These are phyloP conservation scores for Geotrichum ghanense DNA, from an alignment of 805 yeast genomes.

Conservation along the genomic window DNA sequence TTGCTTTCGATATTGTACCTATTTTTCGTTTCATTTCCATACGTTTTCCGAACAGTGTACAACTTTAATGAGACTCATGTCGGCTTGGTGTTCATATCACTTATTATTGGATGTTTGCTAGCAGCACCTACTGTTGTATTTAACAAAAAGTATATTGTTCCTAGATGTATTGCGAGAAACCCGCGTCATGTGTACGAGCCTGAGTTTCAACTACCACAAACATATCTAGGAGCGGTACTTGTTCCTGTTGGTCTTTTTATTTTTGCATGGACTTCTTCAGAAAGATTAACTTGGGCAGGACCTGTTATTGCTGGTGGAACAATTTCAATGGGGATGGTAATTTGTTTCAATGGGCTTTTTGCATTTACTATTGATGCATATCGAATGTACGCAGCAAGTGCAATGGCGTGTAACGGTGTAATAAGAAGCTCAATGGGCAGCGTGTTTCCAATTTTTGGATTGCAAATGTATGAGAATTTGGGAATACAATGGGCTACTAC, in stretches of 20 bases:
- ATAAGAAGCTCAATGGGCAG: slow-evolving; percentile 65
- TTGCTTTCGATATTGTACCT: slow-evolving; percentile 39
- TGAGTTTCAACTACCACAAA: slow-evolving; percentile 30
- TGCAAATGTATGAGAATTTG: slow-evolving; percentile 67
- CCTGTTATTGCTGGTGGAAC: slow-evolving; percentile 35
- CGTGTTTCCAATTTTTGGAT: slow-evolving; percentile 74
- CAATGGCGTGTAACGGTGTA: slow-evolving; percentile 79
- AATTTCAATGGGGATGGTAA: slow-evolving; percentile 31
- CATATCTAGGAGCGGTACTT: slow-evolving; percentile 31
- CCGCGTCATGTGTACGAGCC: slow-evolving; percentile 29
- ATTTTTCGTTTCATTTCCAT: slow-evolving; percentile 49
- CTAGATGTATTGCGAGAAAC: slow-evolving; percentile 13
- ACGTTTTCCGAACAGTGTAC: slow-evolving; percentile 33
- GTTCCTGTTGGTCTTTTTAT: slow-evolving; percentile 36
- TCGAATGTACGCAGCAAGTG: slow-evolving; percentile 61
- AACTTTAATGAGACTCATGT: slow-evolving; percentile 33
- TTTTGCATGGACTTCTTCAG: slow-evolving; percentile 40
- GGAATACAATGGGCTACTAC: slow-evolving; percentile 69
- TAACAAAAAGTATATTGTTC: neutral
- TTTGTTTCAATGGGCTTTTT: slow-evolving; percentile 30
- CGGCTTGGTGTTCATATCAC: slow-evolving; percentile 35
- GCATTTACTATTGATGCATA: slow-evolving; percentile 18
- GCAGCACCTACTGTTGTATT: slow-evolving; percentile 21
- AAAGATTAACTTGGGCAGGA: slow-evolving; percentile 36
- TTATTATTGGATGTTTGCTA: slow-evolving; percentile 32